A percentile compares a stretch with the other conserved stretches of the same genome.
Conservation (phyloP, 2,329 filamentous ascomycete species). For the Harringtonia lauricola region DNA sequence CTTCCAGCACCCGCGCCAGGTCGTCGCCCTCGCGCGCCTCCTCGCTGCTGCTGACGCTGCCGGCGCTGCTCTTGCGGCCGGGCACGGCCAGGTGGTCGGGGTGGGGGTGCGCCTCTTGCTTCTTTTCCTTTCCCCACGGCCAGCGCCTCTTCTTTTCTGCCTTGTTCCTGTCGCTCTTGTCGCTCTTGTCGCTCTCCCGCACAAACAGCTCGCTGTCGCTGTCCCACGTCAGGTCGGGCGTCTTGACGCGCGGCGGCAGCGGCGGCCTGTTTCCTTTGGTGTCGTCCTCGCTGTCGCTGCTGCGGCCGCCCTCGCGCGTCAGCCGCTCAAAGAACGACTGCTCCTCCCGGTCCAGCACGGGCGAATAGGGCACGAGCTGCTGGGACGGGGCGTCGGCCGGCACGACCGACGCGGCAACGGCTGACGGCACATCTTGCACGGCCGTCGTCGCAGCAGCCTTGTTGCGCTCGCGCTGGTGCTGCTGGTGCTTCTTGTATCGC, state of each 20-base stretch:
- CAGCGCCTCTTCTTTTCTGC: constrained; percentile 13
- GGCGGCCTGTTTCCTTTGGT: constrained; percentile 28
- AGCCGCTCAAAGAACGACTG: constrained; percentile 47
- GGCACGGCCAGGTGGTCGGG: constrained; percentile 26
- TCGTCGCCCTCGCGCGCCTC: constrained; percentile 53
- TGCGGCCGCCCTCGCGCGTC: constrained; percentile 23
- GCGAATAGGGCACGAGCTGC: constrained; percentile 19
- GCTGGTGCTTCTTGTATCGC: constrained; percentile 49
- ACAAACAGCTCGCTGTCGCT: constrained; percentile 26
- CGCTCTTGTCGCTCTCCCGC: constrained; percentile 14
- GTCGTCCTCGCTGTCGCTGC: constrained; percentile 29
- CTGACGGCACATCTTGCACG: too few relatives aligned
- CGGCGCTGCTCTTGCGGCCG: constrained; percentile 14
- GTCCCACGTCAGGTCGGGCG: constrained; percentile 38
- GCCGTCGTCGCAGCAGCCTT: too few relatives aligned
- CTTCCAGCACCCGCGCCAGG: constrained; percentile 67
- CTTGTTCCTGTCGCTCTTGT: constrained; percentile 13
- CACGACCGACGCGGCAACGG: too few relatives aligned
- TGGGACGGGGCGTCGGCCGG: too few relatives aligned
- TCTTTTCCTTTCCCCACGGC: constrained; percentile 11
- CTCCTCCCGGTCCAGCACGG: constrained; percentile 44
- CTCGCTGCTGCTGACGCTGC: constrained; percentile 17
- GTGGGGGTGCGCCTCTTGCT: constrained; percentile 13
- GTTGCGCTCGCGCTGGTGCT: constrained; percentile 30
- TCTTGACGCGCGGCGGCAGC: constrained; percentile 41